Base-by-base conservation (phyloP, 2,329 filamentous ascomycete genomes). In the Aspergillus sp. region DNA sequence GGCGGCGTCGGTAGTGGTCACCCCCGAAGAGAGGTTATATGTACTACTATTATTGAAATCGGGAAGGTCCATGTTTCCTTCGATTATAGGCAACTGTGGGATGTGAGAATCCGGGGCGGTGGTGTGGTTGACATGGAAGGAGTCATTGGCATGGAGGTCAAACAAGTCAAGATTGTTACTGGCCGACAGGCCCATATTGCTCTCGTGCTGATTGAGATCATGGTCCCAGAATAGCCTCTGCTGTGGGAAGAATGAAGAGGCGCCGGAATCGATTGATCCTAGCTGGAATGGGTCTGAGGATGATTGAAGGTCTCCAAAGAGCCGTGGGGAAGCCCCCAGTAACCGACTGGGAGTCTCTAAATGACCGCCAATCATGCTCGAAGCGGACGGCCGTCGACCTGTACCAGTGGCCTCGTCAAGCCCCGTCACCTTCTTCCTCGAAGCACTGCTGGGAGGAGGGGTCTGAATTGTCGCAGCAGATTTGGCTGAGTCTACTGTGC, bases 361-460 rank as follows among this genome's bases (percentile, higher is more conserved):
- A 72, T 77, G 74, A 13, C 57, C 68, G 28, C 64, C 69, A 36
- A 67, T 55, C 9, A 59, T 59, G 45, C 69, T 69, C 19, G 67
- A 68, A 2, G 58, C 60, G n/a, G 67, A 69, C 32, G 61, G 38
- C 52, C 65, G 69, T 60, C 65, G 67, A 4, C 65, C 63, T 23
- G 66, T 57, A 43, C 65, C 67, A 23, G 55, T 63, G 32, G 63
- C 41, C 19, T 68, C 61, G 23, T 73, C 72, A 54, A 73, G 70
- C 63, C 72, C 73, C 15, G 69, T 76, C 65, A 76, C 71, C 62
- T 78, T 79, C 64, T 83, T 80, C 68, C 81, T 79, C 5, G 81
- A 83, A 17, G 84, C 84, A 72, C 85, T 80, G 25, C 85, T 87
- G 2, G 85, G 85, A 52, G 85, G 85, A 36, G 85, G 85, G 12